A percentile compares a stretch with the other conserved stretches of the same genome.
phyloP scores from a whole-genome alignment of 331 rosid genomes.

The Quercus phellos region DNA sequence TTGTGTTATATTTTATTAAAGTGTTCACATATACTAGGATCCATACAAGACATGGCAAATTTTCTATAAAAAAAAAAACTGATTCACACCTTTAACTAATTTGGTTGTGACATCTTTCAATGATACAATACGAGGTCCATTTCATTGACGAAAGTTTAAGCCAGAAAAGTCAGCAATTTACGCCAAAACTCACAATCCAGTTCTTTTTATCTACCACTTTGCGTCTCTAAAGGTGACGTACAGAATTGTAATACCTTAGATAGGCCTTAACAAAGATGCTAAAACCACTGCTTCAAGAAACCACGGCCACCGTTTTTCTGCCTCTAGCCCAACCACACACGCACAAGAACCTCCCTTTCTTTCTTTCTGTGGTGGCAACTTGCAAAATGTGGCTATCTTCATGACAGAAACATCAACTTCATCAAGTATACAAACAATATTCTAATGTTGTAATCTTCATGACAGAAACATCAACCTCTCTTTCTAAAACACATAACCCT shows the following conservation, averaged over 20 bases:
- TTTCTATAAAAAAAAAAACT: no score
- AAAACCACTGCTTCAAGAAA: slow-evolving; percentile 27
- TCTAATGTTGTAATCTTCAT: no score
- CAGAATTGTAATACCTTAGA: slow-evolving; percentile 8
- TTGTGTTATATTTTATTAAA: no score
- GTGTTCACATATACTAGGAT: no score
- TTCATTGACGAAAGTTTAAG: slow-evolving; percentile 17
- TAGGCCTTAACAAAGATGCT: slow-evolving; percentile 27
- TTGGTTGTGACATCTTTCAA: neutral
- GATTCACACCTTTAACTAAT: neutral
- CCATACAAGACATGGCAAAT: no score
- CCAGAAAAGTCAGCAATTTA: slow-evolving; percentile 34
- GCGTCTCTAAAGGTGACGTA: slow-evolving; percentile 20
- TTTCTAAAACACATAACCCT: no score
- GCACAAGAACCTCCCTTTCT: neutral
- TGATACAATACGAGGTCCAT: slow-evolving; percentile 4
- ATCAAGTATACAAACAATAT: no score
- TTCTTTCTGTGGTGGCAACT: neutral
- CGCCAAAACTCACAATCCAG: slow-evolving; percentile 2
- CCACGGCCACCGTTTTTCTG: neutral
- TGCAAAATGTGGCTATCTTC: neutral
- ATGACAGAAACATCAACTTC: neutral
- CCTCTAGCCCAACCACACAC: no score
- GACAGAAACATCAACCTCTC: no score
- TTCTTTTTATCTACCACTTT: neutral